Conservation (phyloP, 371 early-diverging fungal genomes). For the Apophysomyces trapeziformis region DNA sequence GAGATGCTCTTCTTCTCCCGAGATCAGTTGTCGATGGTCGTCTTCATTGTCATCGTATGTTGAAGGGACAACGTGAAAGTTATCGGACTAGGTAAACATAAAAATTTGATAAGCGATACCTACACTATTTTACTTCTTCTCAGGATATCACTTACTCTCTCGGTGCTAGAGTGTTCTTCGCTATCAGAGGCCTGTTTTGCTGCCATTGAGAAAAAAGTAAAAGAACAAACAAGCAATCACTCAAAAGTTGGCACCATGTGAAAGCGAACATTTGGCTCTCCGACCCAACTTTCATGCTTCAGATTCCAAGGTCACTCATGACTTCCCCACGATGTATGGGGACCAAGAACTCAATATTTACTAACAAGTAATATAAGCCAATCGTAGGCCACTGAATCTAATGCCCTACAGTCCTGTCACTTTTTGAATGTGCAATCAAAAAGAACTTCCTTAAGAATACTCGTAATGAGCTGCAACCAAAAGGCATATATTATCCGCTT, state of each 20-base stretch:
- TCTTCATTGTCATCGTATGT: constrained; percentile 14
- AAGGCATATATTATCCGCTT: no score
- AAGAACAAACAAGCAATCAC: background rate
- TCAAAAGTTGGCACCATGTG: background rate
- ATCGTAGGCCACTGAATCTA: no score
- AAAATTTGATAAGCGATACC: background rate
- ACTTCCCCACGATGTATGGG: no score
- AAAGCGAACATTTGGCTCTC: background rate
- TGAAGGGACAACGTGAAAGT: constrained; percentile 30
- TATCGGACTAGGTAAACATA: constrained; percentile 11
- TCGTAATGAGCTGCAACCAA: no score
- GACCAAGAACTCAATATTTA: no score
- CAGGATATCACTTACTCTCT: background rate
- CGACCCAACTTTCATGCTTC: background rate
- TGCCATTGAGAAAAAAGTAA: background rate
- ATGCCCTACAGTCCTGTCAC: no score
- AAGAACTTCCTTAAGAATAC: no score
- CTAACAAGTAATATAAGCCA: no score
- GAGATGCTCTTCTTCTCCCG: constrained; percentile 7
- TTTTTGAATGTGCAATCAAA: no score
- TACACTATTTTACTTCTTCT: background rate
- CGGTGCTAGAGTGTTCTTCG: background rate
- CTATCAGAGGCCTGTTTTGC: background rate
- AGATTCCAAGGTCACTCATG: background rate
- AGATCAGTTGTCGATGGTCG: background rate